Percentiles rank a stretch among this genome's conserved stretches.
Conservation (phyloP, 2,329 filamentous ascomycete species). For the Nigrospora osmanthi region DNA sequence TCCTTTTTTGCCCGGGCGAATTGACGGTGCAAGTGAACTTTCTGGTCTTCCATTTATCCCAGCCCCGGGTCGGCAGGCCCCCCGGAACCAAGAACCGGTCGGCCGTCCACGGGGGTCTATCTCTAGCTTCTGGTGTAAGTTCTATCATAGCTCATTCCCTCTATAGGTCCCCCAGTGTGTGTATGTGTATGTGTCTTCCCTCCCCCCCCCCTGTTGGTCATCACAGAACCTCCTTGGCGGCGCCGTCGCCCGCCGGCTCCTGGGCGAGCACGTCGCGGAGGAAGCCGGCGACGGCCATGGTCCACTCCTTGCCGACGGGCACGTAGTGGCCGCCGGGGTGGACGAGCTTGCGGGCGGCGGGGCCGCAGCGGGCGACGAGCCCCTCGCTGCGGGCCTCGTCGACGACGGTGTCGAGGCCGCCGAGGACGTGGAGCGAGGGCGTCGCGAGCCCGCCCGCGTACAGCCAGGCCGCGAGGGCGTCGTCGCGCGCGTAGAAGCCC, state of each 20-base stretch:
- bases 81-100: too few species aligned
- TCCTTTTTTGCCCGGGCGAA: too few species aligned
- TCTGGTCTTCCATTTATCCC: too few species aligned
- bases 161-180: neutral
- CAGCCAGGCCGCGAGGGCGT: slow-evolving; percentile 18
- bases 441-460: slow-evolving; percentile 48
- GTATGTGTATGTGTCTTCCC: neutral
- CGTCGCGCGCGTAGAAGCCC: slow-evolving; percentile 51
- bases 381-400: slow-evolving; percentile 64
- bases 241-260: neutral
- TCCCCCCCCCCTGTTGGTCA: neutral
- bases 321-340: slow-evolving; percentile 91
- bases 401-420: slow-evolving; percentile 80
- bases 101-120: too few species aligned
- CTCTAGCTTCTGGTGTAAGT: too few species aligned
- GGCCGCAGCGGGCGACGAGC: slow-evolving; percentile 56
- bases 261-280: slow-evolving; percentile 36
- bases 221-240: slow-evolving; percentile 10
- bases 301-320: slow-evolving; percentile 74
- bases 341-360: slow-evolving; percentile 46
- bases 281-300: slow-evolving; percentile 67
- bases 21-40: too few species aligned
- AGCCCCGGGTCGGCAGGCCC: too few species aligned
- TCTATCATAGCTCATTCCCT: too few species aligned
- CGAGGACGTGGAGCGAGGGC: slow-evolving; percentile 74